Evolutionary conservation across 495 filamentous ascomycete genomes (phyloP).

Genomic region (Jackrogersella minutella): DNA sequence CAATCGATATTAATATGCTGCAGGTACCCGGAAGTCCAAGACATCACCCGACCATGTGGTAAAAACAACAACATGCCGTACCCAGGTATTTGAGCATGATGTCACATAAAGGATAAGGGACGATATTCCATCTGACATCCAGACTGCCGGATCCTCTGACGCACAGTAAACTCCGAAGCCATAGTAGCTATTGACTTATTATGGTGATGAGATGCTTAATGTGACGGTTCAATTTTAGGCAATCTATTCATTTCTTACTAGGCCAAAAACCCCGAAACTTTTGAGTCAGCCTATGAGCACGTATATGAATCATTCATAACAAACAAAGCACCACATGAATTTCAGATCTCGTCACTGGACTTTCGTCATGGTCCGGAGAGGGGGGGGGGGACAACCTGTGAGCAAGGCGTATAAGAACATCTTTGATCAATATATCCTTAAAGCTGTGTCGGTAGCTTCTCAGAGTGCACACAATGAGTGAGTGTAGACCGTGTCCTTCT

Average conservation of each 20-base stretch:
- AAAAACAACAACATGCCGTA: neutral
- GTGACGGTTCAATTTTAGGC: too few species aligned
- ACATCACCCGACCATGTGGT: neutral
- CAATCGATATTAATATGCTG: conserved; percentile 1
- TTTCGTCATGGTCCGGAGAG: too few species aligned
- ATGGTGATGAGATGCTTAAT: too few species aligned
- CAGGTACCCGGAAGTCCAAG: conserved; percentile 15
- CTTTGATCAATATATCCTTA: neutral
- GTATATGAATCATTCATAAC: neutral
- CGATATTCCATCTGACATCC: neutral
- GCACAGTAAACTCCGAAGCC: neutral
- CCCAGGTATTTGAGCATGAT: conserved; percentile 1
- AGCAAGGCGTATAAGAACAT: neutral
- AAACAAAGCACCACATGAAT: neutral
- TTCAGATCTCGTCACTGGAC: too few species aligned
- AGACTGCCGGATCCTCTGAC: neutral
- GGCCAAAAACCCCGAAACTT: too few species aligned
- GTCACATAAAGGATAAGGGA: neutral
- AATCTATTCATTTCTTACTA: too few species aligned
- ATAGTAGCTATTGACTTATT: too few species aligned
- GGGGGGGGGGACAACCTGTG: neutral
- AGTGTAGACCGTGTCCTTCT: neutral
- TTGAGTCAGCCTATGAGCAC: neutral
- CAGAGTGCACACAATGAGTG: too few species aligned
- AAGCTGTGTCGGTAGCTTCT: neutral